Evolutionary conservation across 805 yeast genomes (phyloP), one percentile per base, ranked within the genome.

Genomic region (Yamadazyma nakazawae): DNA sequence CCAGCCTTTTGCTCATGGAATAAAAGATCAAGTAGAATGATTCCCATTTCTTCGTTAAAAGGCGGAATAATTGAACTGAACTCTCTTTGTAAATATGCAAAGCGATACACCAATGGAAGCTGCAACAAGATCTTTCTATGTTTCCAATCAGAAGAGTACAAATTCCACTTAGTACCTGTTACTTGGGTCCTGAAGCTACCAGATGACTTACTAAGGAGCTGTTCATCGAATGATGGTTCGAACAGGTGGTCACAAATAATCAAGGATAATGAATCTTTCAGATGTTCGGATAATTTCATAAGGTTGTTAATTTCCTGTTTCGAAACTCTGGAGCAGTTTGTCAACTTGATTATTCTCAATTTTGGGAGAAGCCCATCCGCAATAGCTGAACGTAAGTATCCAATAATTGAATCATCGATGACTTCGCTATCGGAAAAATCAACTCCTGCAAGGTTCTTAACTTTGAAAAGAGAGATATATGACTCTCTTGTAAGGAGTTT

Each of bases 331-430:
- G 47, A 49, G 49, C 73, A 66, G 8, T 59, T 55, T 19, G 46
- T 42, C 1, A 70, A 17, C 16, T 55, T 44, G 2, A 70, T 42
- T 6, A 65, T 45, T 32, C 58, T 52, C 16, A 70, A 52, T 7
- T 51, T 52, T 2, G 53, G 39, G 2, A 64, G 18, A 30, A 45
- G 48, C 1, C 53, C 51, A 14, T 52, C 54, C 37, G 52, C 43
- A 16, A 61, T 43, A 39, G 57, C 46, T 11, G 52, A 36, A 10
- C 48, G 37, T n/a, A 70, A 45, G 19, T 62, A 61, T 38, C 56
- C 51, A 5, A 70, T 38, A 26, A 59, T 64, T 32, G 51, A 60
- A 51, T 70, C 75, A 51, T 68, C 68, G 10, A 70, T 54, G 10
- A 43, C 37, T 0, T 38, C 38, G 32, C 56, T 57, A 30, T 61